Evolutionary conservation across 305 asterid species (phyloP).

Genomic region (Rubia tinctorum): DNA sequence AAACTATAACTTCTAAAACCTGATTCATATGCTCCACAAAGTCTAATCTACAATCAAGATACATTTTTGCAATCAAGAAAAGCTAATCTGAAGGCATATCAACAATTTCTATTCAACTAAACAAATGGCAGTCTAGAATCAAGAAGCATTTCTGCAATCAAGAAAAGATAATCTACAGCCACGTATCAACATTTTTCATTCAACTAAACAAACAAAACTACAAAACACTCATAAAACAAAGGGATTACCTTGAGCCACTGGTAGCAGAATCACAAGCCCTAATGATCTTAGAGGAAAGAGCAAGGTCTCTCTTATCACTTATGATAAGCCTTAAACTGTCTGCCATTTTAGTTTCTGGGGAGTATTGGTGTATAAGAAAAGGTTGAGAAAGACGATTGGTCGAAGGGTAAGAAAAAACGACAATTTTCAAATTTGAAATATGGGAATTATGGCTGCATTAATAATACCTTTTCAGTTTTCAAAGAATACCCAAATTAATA

Average conservation of each 20-base stretch:
- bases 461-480: no score
- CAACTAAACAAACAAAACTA: not conserved
- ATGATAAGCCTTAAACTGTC: constrained; percentile 61
- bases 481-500: no score
- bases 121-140: no score
- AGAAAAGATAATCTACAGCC: not conserved
- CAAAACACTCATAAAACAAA: not conserved
- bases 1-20: not conserved
- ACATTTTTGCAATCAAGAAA: not conserved
- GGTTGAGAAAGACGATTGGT: no score
- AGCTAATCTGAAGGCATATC: not conserved
- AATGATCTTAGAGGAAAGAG: constrained; percentile 52
- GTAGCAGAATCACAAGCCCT: constrained; percentile 63
- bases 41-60: not conserved
- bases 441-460: no score
- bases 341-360: no score
- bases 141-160: no score
- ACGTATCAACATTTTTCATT: not conserved
- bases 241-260: constrained; percentile 46
- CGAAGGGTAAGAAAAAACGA: no score
- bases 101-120: not conserved
- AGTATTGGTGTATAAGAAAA: no score
- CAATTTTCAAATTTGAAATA: no score
- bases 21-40: not conserved
- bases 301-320: constrained; percentile 49